Base-by-base conservation (phyloP, 768 basidiomycete species). In the Steccherinum ochraceum region DNA sequence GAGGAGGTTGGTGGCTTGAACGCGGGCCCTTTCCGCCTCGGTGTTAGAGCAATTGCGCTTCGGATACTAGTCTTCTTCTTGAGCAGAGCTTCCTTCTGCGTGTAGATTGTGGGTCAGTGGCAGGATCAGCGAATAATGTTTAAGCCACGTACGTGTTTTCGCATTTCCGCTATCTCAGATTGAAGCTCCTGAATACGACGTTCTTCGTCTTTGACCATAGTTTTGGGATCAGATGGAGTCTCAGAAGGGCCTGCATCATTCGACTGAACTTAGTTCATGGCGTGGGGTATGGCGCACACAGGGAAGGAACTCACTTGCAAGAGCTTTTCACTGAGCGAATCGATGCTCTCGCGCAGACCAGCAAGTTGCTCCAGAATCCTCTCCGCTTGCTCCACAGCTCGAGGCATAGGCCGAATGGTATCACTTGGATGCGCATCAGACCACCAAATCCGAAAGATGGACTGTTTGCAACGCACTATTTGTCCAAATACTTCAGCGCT, bases 401-500 rank as follows among this genome's bases (percentile, higher is more conserved):
- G 72, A 0, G 76, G 74, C 77, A 78, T 78, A 2, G 67, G 71
- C 43, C 75, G 71, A 51, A 78, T 72, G 7, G 73, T 69, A 45
- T 72, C 67, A 51, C 74, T 76, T n/a, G n/a, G n/a, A n/a, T n/a
- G n/a, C n/a, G n/a, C n/a, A n/a, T n/a, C n/a, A n/a, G n/a, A n/a
- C n/a, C n/a, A n/a, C n/a, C n/a, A n/a, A n/a, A n/a, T n/a, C n/a
- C n/a, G n/a, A n/a, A n/a, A n/a, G n/a, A n/a, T n/a, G 12, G 27
- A 30, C 12, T 20, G 12, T 39, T 12, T 41, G 18, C 44, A 20
- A 72, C 87, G 62, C 60, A 88, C 87, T 87, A 91, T 63, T 81
- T 78, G 61, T 87, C 83, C 49, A 91, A 72, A 58, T 83, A 89
- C 65, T 83, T 88, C 54, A 86, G 61, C 0, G 89, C 86, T 7